Percentiles rank a stretch among this genome's conserved stretches.
Conservation (phyloP, 345 rosid genomes). For the Brassica rapa region DNA sequence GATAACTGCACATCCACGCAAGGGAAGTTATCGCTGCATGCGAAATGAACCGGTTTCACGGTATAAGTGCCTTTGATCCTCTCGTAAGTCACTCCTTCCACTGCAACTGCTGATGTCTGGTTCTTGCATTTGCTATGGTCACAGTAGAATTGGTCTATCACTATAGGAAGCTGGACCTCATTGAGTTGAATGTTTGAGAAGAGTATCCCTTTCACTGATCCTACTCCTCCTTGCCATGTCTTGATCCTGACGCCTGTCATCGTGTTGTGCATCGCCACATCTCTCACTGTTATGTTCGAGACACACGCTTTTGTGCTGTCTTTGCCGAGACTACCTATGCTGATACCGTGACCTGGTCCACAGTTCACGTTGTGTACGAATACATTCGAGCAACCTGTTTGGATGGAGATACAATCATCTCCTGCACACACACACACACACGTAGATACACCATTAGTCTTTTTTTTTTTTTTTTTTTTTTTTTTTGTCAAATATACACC, state of each 20-base stretch:
- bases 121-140: constrained; percentile 76
- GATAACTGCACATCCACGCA: constrained; percentile 76
- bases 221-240: constrained; percentile 99
- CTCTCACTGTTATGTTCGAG: constrained; percentile 87
- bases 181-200: constrained; percentile 93
- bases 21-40: constrained; percentile 89
- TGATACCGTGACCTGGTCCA: constrained; percentile 98
- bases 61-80: constrained; percentile 85
- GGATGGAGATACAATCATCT: constrained; percentile 92
- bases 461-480: too few relatives aligned
- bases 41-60: constrained; percentile 79
- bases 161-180: constrained; percentile 82
- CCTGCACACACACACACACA: constrained; percentile 53
- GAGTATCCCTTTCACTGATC: constrained; percentile 78
- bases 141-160: constrained; percentile 90
- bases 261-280: constrained; percentile 77
- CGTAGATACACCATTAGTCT: constrained; percentile 6
- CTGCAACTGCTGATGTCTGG: constrained; percentile 86
- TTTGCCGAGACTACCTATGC: constrained; percentile 92
- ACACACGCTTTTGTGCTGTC: constrained; percentile 88
- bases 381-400: constrained; percentile 92
- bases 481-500: too few relatives aligned
- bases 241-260: constrained; percentile 92
- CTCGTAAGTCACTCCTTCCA: constrained; percentile 85
- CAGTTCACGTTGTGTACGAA: constrained; percentile 82